These are phyloP conservation scores for Dalbergia cultrata DNA, from an alignment of 306 rosid species.

Conservation along the genomic window DNA sequence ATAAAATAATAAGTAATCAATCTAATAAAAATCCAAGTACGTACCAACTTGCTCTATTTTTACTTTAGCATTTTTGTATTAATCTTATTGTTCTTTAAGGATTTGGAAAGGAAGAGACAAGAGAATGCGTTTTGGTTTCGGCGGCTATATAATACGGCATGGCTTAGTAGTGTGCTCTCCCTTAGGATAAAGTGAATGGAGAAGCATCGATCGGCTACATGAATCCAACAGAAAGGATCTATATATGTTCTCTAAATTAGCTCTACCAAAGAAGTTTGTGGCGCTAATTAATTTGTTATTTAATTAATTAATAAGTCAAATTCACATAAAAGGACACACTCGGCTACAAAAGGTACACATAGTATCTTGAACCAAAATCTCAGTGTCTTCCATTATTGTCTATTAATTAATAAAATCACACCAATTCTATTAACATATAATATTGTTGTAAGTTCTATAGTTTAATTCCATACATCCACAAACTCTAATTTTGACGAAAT, in stretches of 20 bases:
- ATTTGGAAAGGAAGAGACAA: neutral
- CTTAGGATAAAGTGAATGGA: constrained; percentile 20
- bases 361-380: neutral
- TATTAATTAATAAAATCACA: constrained; percentile 14
- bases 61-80: neutral
- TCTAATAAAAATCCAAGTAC: neutral
- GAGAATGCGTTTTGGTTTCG: constrained; percentile 14
- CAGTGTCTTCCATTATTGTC: neutral
- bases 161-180: neutral
- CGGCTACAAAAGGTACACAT: constrained; percentile 1
- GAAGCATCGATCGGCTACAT: neutral
- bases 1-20: neutral
- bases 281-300: neutral
- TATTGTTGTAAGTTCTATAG: neutral
- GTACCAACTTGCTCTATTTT: neutral
- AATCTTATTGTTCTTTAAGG: too few species aligned
- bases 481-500: constrained; percentile 4
- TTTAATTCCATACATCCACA: neutral
- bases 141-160: constrained; percentile 33
- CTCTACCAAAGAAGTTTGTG: constrained; percentile 34
- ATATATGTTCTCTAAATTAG: neutral
- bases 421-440: neutral
- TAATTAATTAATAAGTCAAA: constrained; percentile 14
- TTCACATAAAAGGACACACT: constrained; percentile 26
- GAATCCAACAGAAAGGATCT: neutral